phyloP scores from a whole-genome alignment of 208 protist genomes.

The Entamoeba dispar region DNA sequence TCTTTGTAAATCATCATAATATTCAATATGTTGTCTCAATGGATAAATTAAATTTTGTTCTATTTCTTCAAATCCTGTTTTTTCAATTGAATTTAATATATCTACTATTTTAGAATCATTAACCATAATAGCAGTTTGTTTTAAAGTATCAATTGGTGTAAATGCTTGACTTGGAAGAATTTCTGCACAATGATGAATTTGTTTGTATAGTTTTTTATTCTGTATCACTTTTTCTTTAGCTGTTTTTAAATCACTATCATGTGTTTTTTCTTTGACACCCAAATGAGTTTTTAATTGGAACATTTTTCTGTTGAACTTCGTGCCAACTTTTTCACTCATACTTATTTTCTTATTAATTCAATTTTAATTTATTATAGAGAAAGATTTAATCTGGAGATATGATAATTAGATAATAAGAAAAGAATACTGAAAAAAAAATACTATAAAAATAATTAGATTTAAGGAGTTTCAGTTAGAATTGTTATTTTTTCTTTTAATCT shows the following conservation, averaged over 20 bases:
- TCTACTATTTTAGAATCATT: not conserved
- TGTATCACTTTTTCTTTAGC: not conserved
- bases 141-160: not conserved
- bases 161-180: not conserved
- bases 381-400: too few species aligned
- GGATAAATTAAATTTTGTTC: too few species aligned
- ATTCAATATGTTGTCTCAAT: too few species aligned
- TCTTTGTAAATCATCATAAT: not conserved
- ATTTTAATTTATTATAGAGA: too few species aligned
- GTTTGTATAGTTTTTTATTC: not conserved
- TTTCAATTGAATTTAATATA: not conserved
- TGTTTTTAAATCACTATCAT: not conserved
- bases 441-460: too few species aligned
- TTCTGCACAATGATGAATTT: not conserved
- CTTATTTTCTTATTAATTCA: not conserved
- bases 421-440: too few species aligned
- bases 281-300: not conserved
- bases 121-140: not conserved
- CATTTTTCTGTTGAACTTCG: not conserved
- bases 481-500: too few species aligned
- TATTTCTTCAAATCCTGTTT: not conserved
- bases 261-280: not conserved
- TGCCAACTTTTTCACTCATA: not conserved
- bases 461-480: too few species aligned
- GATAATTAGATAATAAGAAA: too few species aligned